Conservation (phyloP, 495 filamentous ascomycete species). For the Aspergillus steynii region DNA sequence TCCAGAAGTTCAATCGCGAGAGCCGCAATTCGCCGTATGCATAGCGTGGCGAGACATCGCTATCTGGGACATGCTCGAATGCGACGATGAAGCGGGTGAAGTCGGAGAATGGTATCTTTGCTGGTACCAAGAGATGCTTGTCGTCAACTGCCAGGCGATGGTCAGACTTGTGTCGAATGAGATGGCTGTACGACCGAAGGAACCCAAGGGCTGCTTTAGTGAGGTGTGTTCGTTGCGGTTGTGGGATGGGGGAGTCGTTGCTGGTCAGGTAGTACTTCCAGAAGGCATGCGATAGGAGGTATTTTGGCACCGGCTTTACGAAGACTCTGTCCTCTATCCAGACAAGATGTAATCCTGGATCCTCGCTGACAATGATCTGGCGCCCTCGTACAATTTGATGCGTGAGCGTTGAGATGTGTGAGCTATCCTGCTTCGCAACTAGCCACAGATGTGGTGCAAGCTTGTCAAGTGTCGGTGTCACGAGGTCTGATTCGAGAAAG, state of each 20-base stretch:
- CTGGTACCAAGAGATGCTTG: background rate
- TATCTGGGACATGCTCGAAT: constrained; percentile 1
- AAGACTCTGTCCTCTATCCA: constrained; percentile 54
- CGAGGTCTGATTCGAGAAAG: background rate
- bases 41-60: constrained; percentile 28
- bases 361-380: constrained; percentile 47
- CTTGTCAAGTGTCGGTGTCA: no score
- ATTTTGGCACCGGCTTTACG: constrained; percentile 58
- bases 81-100: background rate
- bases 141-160: constrained; percentile 32
- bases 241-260: background rate
- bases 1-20: constrained; percentile 31
- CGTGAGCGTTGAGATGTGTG: constrained; percentile 39
- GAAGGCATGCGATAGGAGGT: constrained; percentile 47
- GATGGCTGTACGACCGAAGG: constrained; percentile 36
- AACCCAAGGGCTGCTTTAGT: constrained; percentile 37
- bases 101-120: background rate
- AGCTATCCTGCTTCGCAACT: constrained; percentile 25
- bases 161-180: constrained; percentile 42
- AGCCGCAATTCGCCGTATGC: constrained; percentile 43
- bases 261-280: constrained; percentile 37
- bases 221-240: background rate
- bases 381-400: constrained; percentile 44
- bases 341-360: constrained; percentile 54
- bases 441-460: constrained; percentile 29